Conservation (phyloP, 2,329 filamentous ascomycete species). For the Xylaria digitata region DNA sequence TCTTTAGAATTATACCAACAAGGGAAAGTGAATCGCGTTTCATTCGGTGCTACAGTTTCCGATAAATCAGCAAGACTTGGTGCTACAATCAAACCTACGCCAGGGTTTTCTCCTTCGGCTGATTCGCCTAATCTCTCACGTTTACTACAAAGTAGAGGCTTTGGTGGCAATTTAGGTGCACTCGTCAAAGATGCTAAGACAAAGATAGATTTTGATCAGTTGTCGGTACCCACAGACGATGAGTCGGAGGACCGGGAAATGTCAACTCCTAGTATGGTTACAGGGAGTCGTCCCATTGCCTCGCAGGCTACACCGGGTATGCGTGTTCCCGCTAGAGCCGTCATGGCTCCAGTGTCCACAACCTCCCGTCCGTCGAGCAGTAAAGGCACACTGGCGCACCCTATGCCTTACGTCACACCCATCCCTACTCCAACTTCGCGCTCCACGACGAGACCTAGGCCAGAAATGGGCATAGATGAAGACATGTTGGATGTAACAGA, state of each 20-base stretch:
- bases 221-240: slow-evolving; percentile 61
- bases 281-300: slow-evolving; percentile 55
- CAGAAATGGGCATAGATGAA: slow-evolving; percentile 55
- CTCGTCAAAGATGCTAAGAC: slow-evolving; percentile 70
- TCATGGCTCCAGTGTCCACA: slow-evolving; percentile 62
- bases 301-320: slow-evolving; percentile 51
- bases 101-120: slow-evolving; percentile 64
- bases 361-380: slow-evolving; percentile 65
- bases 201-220: slow-evolving; percentile 62
- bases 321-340: slow-evolving; percentile 69
- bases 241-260: slow-evolving; percentile 64
- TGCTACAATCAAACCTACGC: slow-evolving; percentile 44
- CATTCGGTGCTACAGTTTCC: slow-evolving; percentile 55
- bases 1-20: slow-evolving; percentile 64
- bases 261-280: slow-evolving; percentile 54
- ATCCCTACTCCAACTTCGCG: slow-evolving; percentile 52
- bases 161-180: slow-evolving; percentile 68
- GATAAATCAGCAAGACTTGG: slow-evolving; percentile 40
- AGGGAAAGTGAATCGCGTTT: slow-evolving; percentile 63
- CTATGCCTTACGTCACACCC: slow-evolving; percentile 56
- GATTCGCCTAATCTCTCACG: slow-evolving; percentile 75
- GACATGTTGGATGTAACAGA: slow-evolving; percentile 67
- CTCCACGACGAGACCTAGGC: slow-evolving; percentile 39
- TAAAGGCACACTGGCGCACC: slow-evolving; percentile 60
- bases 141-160: slow-evolving; percentile 70